Base-by-base conservation (phyloP, 129 eudicot genomes). In the Artemisia annua region DNA sequence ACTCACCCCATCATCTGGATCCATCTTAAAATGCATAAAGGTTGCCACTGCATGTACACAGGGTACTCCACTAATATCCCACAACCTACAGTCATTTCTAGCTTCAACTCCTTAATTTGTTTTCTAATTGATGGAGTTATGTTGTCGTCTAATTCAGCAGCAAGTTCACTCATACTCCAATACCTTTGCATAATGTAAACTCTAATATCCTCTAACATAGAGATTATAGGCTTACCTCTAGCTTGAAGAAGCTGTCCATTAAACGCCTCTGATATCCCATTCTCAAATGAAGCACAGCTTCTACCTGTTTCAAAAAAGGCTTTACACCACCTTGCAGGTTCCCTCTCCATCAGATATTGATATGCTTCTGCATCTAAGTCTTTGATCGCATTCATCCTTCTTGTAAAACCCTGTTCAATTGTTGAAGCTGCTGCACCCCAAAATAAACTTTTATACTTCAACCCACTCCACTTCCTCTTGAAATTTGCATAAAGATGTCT, bases 401-500 rank as follows among this genome's bases (percentile, higher is more conserved):
- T n/a, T 7, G 13, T n/a, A 24, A 63, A 61, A 11, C 0, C 67
- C 26, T 24, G 20, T 2, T 11, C 43, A 11, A 18, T 61, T 61
- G 16, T 30, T 20, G 43, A 61, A 11, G 10, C 5, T 4, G 19
- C 5, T 3, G 68, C 48, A 11, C 19, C 14, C 70, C 70, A 39
- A 39, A 65, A 65, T 15, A 65, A 3, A 0, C 9, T 32, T 16
- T 39, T 65, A 1, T 2, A 65, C 8, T 39, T 2, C 1, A 65
- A 0, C 0, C 51, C 53, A 35, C 26, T 4, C 26, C 22, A 51
- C 1, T 12, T 13, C 18, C 53, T 69, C 12, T 24, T 69, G 22
- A 69, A 69, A 7, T 69, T 69, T 12, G 22, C 62, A 69, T 69
- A 69, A 1, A 69, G 14, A 52, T 69, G 74, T 24, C 62, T 69